A percentile compares a stretch with the other conserved stretches of the same genome.
Evolutionary conservation across 306 rosid species (phyloP).

Genomic region (Ziziphus jujuba): DNA sequence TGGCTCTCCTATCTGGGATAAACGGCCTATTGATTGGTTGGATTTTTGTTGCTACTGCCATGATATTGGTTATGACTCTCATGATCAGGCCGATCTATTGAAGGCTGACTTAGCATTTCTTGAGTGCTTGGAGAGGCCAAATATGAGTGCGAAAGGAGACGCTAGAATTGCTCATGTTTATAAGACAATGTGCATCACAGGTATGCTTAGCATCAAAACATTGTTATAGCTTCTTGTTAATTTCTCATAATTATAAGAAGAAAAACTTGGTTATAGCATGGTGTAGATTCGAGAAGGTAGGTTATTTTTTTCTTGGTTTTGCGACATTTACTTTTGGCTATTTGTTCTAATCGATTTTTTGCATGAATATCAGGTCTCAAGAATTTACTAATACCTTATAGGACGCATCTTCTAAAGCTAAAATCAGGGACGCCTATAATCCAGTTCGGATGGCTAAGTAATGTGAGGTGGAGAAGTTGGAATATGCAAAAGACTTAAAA

Average conservation of each 20-base stretch:
- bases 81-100: slow-evolving; percentile 69
- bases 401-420: slow-evolving; percentile 57
- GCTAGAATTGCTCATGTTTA: slow-evolving; percentile 60
- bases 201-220: slow-evolving; percentile 36
- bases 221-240: not conserved
- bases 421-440: slow-evolving; percentile 46
- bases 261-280: not conserved
- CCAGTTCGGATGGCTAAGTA: slow-evolving; percentile 87
- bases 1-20: slow-evolving; percentile 83
- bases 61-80: slow-evolving; percentile 93
- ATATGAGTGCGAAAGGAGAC: slow-evolving; percentile 77
- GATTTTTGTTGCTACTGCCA: slow-evolving; percentile 98
- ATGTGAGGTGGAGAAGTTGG: slow-evolving; percentile 61
- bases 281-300: not conserved
- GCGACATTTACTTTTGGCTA: not conserved
- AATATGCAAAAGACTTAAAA: slow-evolving; percentile 35
- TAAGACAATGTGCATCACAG: slow-evolving; percentile 79
- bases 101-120: slow-evolving; percentile 90
- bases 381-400: slow-evolving; percentile 75
- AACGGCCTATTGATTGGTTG: slow-evolving; percentile 93
- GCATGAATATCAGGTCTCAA: slow-evolving; percentile 62
- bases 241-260: too few relatives aligned
- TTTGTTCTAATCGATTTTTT: slow-evolving; percentile 17
- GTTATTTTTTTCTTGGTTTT: not conserved
- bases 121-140: slow-evolving; percentile 79